A percentile compares a stretch with the other conserved stretches of the same genome.
Evolutionary conservation across 1,284 basidiomycete genomes (phyloP).

Genomic region (Stereum hirsutum): DNA sequence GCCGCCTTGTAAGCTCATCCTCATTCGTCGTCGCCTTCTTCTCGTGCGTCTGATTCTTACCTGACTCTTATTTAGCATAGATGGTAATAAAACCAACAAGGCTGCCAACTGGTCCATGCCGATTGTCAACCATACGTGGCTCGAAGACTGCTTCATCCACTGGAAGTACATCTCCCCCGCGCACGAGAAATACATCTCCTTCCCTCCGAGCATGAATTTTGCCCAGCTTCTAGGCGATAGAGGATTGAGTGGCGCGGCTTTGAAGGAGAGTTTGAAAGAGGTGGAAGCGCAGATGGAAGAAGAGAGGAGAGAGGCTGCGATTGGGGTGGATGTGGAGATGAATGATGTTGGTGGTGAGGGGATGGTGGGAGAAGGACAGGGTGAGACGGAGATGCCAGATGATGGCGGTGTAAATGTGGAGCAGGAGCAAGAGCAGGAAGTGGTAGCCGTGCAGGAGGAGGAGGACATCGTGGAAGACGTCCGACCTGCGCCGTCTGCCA

Average conservation of each 20-base stretch:
- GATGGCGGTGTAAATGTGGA: conserved; percentile 10
- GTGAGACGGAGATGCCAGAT: conserved; percentile 13
- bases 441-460: conserved; percentile 1
- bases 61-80: conserved; percentile 29
- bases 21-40: neutral
- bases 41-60: neutral
- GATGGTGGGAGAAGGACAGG: neutral
- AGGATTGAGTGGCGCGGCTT: conserved; percentile 28
- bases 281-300: conserved; percentile 18
- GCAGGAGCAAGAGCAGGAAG: no score
- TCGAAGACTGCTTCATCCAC: conserved; percentile 78
- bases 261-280: conserved; percentile 21
- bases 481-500: no score
- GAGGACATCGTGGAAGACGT: conserved; percentile 1
- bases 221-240: conserved; percentile 47
- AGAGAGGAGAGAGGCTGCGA: conserved; percentile 5
- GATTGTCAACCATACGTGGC: conserved; percentile 82
- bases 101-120: conserved; percentile 77
- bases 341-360: conserved; percentile 13
- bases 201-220: conserved; percentile 62
- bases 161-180: conserved; percentile 64
- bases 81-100: conserved; percentile 67
- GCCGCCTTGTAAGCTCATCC: conserved; percentile 63
- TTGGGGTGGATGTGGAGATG: conserved; percentile 8
- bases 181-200: conserved; percentile 56